phyloP scores from a whole-genome alignment of 2,329 filamentous ascomycete species.

The Penicillium sp. region DNA sequence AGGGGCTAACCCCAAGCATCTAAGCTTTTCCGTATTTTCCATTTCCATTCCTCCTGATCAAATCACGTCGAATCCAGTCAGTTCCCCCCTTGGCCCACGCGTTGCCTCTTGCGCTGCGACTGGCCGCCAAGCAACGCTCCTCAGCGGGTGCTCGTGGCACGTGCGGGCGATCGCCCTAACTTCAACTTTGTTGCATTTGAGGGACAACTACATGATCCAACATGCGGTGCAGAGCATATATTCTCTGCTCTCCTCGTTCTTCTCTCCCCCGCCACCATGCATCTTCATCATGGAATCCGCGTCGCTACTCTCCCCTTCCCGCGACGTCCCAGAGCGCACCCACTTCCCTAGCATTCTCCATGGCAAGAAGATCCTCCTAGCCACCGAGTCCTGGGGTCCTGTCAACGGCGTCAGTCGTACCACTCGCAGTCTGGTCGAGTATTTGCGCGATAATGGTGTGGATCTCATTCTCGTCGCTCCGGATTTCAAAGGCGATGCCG shows the following conservation, averaged over 20 bases:
- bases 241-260: neutral
- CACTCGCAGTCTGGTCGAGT: constrained; percentile 70
- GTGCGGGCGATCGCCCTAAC: constrained; percentile 13
- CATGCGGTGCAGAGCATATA: neutral
- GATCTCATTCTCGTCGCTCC: constrained; percentile 71
- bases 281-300: constrained; percentile 5
- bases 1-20: too few relatives aligned
- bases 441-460: constrained; percentile 66
- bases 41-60: constrained; percentile 3
- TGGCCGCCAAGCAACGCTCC: constrained; percentile 17
- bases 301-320: constrained; percentile 15
- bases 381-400: constrained; percentile 72
- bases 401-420: constrained; percentile 76
- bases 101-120: constrained; percentile 11
- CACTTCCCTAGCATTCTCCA: constrained; percentile 54
- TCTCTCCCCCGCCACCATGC: constrained; percentile 6
- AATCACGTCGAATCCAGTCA: neutral
- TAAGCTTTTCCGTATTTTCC: too few relatives aligned
- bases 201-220: too few relatives aligned
- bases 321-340: constrained; percentile 10
- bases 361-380: constrained; percentile 67
- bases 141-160: constrained; percentile 20
- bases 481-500: constrained; percentile 56
- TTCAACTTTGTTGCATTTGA: neutral
- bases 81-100: constrained; percentile 15